Base-by-base conservation (phyloP, 139 green algal species). In the Axilococcus clingmanii region DNA sequence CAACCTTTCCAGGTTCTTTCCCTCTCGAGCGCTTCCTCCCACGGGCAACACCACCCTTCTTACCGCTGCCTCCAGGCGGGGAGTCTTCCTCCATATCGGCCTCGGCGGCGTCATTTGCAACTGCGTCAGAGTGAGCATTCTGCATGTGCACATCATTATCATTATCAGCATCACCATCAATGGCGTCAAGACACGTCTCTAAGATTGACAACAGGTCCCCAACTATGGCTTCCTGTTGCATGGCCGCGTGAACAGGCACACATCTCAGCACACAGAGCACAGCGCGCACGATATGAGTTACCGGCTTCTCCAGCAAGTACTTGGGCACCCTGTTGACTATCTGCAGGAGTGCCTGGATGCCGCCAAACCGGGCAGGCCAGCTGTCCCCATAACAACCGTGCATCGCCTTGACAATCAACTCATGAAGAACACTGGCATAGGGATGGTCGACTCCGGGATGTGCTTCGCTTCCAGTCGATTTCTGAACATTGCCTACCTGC, bases 331-430 rank as follows among this genome's bases (percentile, higher is more conserved):
- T 55, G 11, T 40, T 25, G 8, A 31, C 25, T n/a, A 71, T 35
- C 14, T 32, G 2, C 19, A 42, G 15, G 3, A 95, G 47, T n/a
- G 79, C 85, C 8, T 71, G 63, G 6, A 83, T 68, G 16, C 88
- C 89, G 16, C 86, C 86, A 7, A 95, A 60, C 19, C 82, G 74
- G 5, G 63, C 57, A 5, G 81, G 51, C 89, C 88, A 97, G 6
- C 61, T 63, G 42, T 84, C 79, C 11, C 81, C 78, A 46, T 87
- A 93, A 70, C 90, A 96, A 59, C 74, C 83, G 63, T 95, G 80
- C 58, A 94, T 53, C 29, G 95, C 50, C 9, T 84, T 76, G 3
- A 66, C 64, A 24, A 91, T 40, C 25, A 98, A 64, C 40, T 88
- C 70, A 20, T 91, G 74, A 11, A 95, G 51, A 17, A 94, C 69